Evolutionary conservation across 495 filamentous ascomycete genomes (phyloP).

Genomic region (Penicillium bialowiezense): DNA sequence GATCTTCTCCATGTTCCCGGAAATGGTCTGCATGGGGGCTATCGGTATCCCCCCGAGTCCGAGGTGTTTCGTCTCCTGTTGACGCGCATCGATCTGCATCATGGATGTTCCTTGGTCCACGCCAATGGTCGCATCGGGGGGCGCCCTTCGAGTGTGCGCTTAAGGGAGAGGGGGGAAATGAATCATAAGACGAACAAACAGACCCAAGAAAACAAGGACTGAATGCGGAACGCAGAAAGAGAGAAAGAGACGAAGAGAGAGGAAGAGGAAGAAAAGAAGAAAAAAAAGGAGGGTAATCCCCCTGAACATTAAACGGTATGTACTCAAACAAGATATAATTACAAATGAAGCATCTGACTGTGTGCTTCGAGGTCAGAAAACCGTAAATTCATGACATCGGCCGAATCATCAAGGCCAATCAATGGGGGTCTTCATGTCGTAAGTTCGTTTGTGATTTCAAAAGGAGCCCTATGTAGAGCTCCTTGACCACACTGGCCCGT

Average conservation of each 20-base stretch:
- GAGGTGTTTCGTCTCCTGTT: background rate
- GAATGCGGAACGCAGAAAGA: background rate
- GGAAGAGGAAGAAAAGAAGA: background rate
- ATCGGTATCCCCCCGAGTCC: background rate
- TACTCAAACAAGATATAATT: conserved; percentile 18
- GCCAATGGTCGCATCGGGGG: too few species aligned
- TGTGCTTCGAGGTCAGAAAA: background rate
- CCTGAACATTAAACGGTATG: conserved; percentile 5
- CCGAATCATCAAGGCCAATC: conserved; percentile 20
- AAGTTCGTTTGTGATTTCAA: conserved; percentile 27
- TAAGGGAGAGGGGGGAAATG: background rate
- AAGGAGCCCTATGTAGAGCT: too few species aligned
- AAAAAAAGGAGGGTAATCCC: background rate
- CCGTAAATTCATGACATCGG: conserved; percentile 22
- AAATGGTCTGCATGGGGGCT: background rate
- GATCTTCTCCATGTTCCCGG: conserved; percentile 10
- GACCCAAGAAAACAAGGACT: too few species aligned
- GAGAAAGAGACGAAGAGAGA: background rate
- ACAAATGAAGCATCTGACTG: conserved; percentile 12
- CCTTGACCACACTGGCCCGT: too few species aligned
- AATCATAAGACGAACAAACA: too few species aligned
- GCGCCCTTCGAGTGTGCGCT: too few species aligned
- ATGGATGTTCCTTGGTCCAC: background rate
- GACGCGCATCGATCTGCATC: background rate
- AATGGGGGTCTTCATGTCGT: conserved; percentile 23